Evolutionary conservation across 345 rosid genomes (phyloP).

Genomic region (Dipteronia sinensis): DNA sequence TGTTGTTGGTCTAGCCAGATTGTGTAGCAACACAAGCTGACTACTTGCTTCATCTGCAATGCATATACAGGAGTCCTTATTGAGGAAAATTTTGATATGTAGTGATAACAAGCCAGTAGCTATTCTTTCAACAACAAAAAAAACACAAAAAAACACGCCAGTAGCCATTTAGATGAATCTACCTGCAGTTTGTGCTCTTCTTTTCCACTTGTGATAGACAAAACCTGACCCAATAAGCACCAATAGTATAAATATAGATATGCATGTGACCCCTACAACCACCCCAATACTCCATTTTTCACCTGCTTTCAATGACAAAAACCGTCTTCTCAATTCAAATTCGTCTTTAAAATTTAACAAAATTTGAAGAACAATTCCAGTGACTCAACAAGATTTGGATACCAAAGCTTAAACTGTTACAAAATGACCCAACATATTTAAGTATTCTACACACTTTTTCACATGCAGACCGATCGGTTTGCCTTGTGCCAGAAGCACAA

Average conservation of each 20-base stretch:
- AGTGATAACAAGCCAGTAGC: background rate
- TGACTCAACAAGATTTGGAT: too few relatives aligned
- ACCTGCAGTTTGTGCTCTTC: slow-evolving; percentile 29
- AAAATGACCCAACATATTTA: too few relatives aligned
- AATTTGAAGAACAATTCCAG: background rate
- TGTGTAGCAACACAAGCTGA: slow-evolving; percentile 21
- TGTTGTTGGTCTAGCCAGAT: slow-evolving; percentile 26
- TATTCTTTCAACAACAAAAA: background rate
- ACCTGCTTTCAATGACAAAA: slow-evolving; percentile 26
- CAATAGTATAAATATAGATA: slow-evolving; percentile 6
- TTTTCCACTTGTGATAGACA: slow-evolving; percentile 11
- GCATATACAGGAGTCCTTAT: background rate
- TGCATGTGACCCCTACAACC: slow-evolving; percentile 8
- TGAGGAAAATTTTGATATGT: background rate
- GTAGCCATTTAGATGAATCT: background rate
- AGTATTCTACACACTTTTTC: too few relatives aligned
- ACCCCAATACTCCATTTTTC: slow-evolving; percentile 27
- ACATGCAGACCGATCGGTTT: too few relatives aligned
- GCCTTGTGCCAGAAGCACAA: too few relatives aligned
- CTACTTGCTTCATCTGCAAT: slow-evolving; percentile 30
- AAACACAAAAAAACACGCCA: too few relatives aligned
- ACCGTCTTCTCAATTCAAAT: background rate
- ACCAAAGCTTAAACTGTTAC: background rate
- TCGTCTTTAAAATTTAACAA: background rate
- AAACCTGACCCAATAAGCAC: slow-evolving; percentile 23